Base-by-base conservation (phyloP, 768 basidiomycete genomes). In the Tricholoma sp. region DNA sequence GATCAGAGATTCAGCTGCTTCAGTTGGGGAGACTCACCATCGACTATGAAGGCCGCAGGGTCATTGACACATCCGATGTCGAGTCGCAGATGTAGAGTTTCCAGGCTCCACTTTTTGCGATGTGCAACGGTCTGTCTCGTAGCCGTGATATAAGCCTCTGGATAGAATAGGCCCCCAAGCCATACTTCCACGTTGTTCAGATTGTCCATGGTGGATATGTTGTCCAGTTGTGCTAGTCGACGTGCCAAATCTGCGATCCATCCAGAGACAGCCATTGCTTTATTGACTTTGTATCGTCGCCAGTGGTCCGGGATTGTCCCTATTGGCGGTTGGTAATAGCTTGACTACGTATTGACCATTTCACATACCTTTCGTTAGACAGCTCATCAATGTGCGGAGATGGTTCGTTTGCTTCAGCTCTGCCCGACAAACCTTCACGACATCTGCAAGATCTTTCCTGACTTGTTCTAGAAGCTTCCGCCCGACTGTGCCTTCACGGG, bases 41-140 rank as follows among this genome's bases (percentile, higher is more conserved):
- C 91, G 7, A 98, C 80, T 48, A 90, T 83, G 71, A 94, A 98
- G 2, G 88, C 86, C 57, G 80, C 80, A 2, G 86, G 85, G 59
- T 89, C 87, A 62, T 82, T 91, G 45, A 88, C 85, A 33, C 83
- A 79, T 61, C 90, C 94, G 32, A 98, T 82, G 54, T 92, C 92
- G 18, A 99, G 76, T 55, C 86, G 74, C 36, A 98, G 71, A 55
- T 82, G 76, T 63, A 98, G 69, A 7, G 91, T 93, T 71, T 99
- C 96, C 59, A 99, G 73, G 70, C 93, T 95, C 89, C 91, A 92
- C 61, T 86, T 85, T 74, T 89, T 93, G 54, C 86, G 79, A 68
- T 98, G 95, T 2, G 96, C 97, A 4, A 94, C 90, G n/a, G 91
- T 85, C 70, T 99, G 96, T 51, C 96, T 81, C 2, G 94, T 95